A percentile compares a stretch with the other conserved stretches of the same genome.
phyloP scores from a whole-genome alignment of 148 eudicot species.

The Beta vulgaris region DNA sequence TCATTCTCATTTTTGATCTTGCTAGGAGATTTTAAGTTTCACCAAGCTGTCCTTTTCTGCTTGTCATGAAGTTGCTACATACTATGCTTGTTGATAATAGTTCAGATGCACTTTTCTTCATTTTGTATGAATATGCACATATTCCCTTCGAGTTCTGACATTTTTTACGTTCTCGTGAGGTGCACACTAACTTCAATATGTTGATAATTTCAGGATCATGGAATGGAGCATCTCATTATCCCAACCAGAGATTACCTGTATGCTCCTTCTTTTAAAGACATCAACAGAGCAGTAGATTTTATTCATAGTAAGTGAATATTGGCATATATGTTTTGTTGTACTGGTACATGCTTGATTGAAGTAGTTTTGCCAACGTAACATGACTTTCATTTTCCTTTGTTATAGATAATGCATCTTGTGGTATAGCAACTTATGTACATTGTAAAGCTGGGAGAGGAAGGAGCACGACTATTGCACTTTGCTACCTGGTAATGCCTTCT shows the following conservation, averaged over 20 bases:
- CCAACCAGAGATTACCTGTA: constrained; percentile 79
- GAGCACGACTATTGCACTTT: constrained; percentile 82
- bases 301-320: constrained; percentile 53
- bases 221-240: constrained; percentile 66
- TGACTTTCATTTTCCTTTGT: neutral
- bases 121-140: neutral
- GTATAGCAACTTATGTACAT: constrained; percentile 79
- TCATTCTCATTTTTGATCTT: neutral
- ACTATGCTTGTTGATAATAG: too few relatives aligned
- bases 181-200: neutral
- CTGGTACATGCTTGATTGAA: constrained; percentile 6
- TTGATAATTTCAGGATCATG: constrained; percentile 45
- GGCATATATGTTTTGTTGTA: neutral
- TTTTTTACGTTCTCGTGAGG: neutral
- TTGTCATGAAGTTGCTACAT: neutral
- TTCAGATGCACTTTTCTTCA: too few relatives aligned
- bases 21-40: neutral
- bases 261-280: constrained; percentile 72
- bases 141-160: neutral
- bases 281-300: constrained; percentile 62
- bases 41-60: neutral
- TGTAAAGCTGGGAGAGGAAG: constrained; percentile 97
- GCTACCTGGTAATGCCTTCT: constrained; percentile 54
- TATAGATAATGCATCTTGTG: constrained; percentile 54
- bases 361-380: neutral